Base-by-base conservation (phyloP, 139 green algal genomes). In the Chlorella sorokiniana region DNA sequence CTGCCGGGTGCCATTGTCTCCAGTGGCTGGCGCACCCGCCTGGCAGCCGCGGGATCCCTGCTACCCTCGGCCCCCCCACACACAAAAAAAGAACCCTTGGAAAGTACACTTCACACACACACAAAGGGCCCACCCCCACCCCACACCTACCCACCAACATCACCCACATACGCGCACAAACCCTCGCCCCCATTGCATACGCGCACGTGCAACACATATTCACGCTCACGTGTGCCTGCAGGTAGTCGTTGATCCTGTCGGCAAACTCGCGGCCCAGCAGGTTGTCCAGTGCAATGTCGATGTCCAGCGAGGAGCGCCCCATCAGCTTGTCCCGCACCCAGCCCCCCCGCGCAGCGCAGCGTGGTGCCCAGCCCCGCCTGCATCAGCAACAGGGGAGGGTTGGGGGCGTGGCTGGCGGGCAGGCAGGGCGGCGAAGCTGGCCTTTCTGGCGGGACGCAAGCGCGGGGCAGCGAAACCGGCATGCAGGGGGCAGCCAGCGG, bases 251-350 rank as follows among this genome's bases (percentile, higher is more conserved):
- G 16, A 98, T 87, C 51, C 91, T 81, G 70, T 86, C 92, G 0
- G 95, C 96, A 89, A 98, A 99, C 44, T 97, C 90, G 62, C 86
- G 86, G 1, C 96, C 96, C 44, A 96, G 69, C 83, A 95, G 92
- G 88, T 97, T 89, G 84, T 99, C 96, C 45, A 99, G 83, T 4
- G 97, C 96, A 29, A 99, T 96, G 89, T 99, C 96, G 35, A 99
- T 98, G 88, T 99, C 96, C n/a, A 92, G 69, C n/a, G 86, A 95
- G 37, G 93, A 85, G 33, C 83, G 86, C 22, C 94, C 94, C 69
- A 98, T 89, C 61, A 98, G 86, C 86, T 99, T 99, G 86, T 99
- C 96, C 0, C 96, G 84, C 64, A 99, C 96, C 96, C 97, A 99
- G 22, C 96, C 96, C 9, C n/a, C 96, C 96, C 29, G 96, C 96